Conservation (phyloP, 176 grass and related monocot species). For the bread wheat (Triticum aestivum) region IWGSC_CS_RefSeq_v2.1 NC_057797.1:710657106-710657605, state of each 20-base stretch:
- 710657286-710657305: too few species aligned
- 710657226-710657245: not conserved
- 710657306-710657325: too few species aligned
- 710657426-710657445: slow-evolving; percentile 97
- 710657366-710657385: slow-evolving; percentile 99
- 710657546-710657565: too few species aligned
- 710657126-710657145: not conserved
- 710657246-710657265: not conserved
- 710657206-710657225: not conserved
- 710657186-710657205: slow-evolving; percentile 9
- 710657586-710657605: too few species aligned
- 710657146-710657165: not conserved
- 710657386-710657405: slow-evolving; percentile 57
- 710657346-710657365: slow-evolving; percentile 51
- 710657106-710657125: too few species aligned
- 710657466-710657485: rapidly evolving
- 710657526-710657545: too few species aligned
- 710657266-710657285: too few species aligned
- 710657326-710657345: too few species aligned
- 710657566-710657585: too few species aligned
- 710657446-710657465: rapidly evolving
- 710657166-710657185: not conserved
- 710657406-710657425: slow-evolving; percentile 99
- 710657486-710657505: too few species aligned
- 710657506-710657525: too few species aligned